Percentiles rank a stretch among this genome's conserved stretches.
These are phyloP conservation scores for Cyberlindnera petersonii DNA, from an alignment of 805 yeast species.

Conservation along the genomic window DNA sequence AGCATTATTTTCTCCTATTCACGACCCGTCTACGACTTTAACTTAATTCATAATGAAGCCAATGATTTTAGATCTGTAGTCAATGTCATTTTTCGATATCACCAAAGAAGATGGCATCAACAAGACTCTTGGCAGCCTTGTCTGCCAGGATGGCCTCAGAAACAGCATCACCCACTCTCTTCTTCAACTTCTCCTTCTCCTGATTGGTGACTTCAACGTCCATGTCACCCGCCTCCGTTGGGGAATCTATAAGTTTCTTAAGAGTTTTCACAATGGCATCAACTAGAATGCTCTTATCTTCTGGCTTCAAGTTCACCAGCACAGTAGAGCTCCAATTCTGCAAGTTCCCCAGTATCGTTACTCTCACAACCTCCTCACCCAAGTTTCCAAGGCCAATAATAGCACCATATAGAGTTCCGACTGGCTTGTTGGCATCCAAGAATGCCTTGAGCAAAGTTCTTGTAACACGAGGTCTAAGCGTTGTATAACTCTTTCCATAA, in stretches of 20 bases:
- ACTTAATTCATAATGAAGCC: slow-evolving; percentile 1
- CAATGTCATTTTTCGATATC: slow-evolving; percentile 33
- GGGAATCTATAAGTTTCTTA: slow-evolving; percentile 36
- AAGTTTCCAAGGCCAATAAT: slow-evolving; percentile 77
- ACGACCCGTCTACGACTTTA: slow-evolving; percentile 3
- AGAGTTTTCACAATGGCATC: slow-evolving; percentile 54
- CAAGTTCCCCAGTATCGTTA: slow-evolving; percentile 79
- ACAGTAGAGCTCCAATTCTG: slow-evolving; percentile 73
- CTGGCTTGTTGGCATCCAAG: slow-evolving; percentile 74
- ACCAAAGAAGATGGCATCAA: slow-evolving; percentile 71
- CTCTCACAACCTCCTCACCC: slow-evolving; percentile 84
- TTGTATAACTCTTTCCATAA: slow-evolving; percentile 81
- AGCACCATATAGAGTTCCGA: slow-evolving; percentile 91
- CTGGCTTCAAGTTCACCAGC: slow-evolving; percentile 34
- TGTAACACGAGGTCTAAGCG: slow-evolving; percentile 89
- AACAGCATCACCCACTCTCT: slow-evolving; percentile 59
- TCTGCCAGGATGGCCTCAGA: slow-evolving; percentile 46
- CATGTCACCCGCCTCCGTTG: slow-evolving; percentile 31
- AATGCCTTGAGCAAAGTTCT: slow-evolving; percentile 90
- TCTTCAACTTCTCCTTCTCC: slow-evolving; percentile 41
- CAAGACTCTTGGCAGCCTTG: slow-evolving; percentile 45
- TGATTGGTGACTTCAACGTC: slow-evolving; percentile 35
- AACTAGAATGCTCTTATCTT: slow-evolving; percentile 47
- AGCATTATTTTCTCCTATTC: background rate
- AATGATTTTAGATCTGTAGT: background rate